A percentile compares a stretch with the other conserved stretches of the same genome.
Conservation (phyloP, 163 green algal species). For the Trebouxiophyceae sp. region DNA sequence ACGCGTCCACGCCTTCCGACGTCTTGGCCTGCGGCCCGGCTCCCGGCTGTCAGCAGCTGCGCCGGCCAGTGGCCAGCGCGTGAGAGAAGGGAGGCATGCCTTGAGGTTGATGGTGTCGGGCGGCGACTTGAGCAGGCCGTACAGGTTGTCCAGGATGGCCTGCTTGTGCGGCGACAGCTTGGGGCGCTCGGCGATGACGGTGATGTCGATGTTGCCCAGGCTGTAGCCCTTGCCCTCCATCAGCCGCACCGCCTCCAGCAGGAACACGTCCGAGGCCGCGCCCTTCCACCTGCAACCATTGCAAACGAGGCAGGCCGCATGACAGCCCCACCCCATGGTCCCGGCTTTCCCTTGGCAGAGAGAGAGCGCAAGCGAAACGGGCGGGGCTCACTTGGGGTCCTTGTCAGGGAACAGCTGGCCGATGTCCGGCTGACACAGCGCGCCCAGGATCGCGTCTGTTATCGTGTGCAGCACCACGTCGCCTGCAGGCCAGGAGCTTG, state of each 20-base stretch:
- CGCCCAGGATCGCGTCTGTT: slow-evolving; percentile 93
- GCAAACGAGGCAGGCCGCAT: no score
- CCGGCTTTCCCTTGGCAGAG: no score
- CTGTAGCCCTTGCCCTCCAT: slow-evolving; percentile 89
- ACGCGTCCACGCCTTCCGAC: slow-evolving; percentile 98
- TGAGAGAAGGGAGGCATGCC: no score
- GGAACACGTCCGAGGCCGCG: slow-evolving; percentile 79
- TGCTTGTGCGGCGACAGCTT: slow-evolving; percentile 98
- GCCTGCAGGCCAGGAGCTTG: slow-evolving; percentile 34
- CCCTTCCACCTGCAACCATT: slow-evolving; percentile 83
- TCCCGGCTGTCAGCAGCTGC: no score
- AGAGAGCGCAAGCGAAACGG: no score
- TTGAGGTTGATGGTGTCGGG: slow-evolving; percentile 91
- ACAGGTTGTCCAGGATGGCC: slow-evolving; percentile 79
- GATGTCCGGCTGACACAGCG: slow-evolving; percentile 94
- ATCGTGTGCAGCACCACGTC: slow-evolving; percentile 98
- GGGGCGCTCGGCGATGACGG: slow-evolving; percentile 91
- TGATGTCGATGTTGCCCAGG: slow-evolving; percentile 94
- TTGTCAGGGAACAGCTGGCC: slow-evolving; percentile 99
- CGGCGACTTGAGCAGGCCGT: slow-evolving; percentile 63
- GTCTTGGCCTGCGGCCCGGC: slow-evolving; percentile 97
- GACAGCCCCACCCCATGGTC: no score
- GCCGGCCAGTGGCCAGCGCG: no score
- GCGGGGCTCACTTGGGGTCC: slow-evolving; percentile 63
- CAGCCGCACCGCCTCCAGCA: slow-evolving; percentile 81